A percentile compares a stretch with the other conserved stretches of the same genome.
Conservation (phyloP, 2,329 filamentous ascomycete species). For the Salinomyces thailandicus region DNA sequence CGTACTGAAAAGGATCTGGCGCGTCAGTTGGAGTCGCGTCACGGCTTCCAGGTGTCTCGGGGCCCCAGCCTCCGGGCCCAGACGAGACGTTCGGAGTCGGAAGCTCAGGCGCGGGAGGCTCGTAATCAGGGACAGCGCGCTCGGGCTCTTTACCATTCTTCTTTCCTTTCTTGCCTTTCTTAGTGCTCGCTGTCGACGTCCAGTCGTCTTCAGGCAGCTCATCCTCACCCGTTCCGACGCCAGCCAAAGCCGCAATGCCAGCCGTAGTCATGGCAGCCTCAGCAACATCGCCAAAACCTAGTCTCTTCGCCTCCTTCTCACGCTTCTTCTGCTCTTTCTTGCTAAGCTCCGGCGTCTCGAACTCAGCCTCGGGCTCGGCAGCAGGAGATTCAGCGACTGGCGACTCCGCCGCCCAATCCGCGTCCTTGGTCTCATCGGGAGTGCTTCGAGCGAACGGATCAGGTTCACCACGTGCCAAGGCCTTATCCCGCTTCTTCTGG, state of each 20-base stretch:
- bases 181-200: slow-evolving; percentile 9
- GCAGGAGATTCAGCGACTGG: background rate
- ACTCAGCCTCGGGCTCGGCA: slow-evolving; percentile 5
- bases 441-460: background rate
- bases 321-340: slow-evolving; percentile 32
- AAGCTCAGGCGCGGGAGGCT: slow-evolving; percentile 8
- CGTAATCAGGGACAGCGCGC: slow-evolving; percentile 24
- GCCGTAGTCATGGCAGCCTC: slow-evolving; percentile 18
- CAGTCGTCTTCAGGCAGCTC: slow-evolving; percentile 15
- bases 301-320: slow-evolving; percentile 32
- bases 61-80: slow-evolving; percentile 19
- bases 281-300: slow-evolving; percentile 21
- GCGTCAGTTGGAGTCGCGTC: slow-evolving; percentile 8
- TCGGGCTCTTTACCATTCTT: slow-evolving; percentile 28
- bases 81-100: slow-evolving; percentile 6
- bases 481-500: slow-evolving; percentile 37
- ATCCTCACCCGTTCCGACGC: slow-evolving; percentile 9
- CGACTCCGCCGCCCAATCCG: slow-evolving; percentile 5
- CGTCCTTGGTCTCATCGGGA: slow-evolving; percentile 1
- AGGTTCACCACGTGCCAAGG: slow-evolving; percentile 4
- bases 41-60: slow-evolving; percentile 12
- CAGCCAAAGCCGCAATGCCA: slow-evolving; percentile 11
- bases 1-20: slow-evolving; percentile 12
- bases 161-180: slow-evolving; percentile 29
- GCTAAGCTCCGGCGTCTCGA: slow-evolving; percentile 22